Conservation (phyloP, 805 yeast species). For the Yamadazyma akitaensis region DNA sequence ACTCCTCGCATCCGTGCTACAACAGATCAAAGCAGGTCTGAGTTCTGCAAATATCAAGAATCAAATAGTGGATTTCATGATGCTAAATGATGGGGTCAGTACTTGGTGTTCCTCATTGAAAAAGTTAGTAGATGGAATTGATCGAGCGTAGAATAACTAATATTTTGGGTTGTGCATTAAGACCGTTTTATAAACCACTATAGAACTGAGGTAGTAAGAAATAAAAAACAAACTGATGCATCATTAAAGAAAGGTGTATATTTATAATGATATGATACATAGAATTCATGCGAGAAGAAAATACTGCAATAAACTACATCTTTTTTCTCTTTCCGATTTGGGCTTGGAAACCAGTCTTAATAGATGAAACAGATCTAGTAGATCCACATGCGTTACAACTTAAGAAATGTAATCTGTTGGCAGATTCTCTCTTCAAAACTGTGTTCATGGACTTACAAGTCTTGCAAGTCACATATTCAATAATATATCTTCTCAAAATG, state of each 20-base stretch:
- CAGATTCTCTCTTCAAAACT: slow-evolving; percentile 88
- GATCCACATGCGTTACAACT: slow-evolving; percentile 98
- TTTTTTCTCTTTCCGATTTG: slow-evolving; percentile 87
- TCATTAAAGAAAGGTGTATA: slow-evolving; percentile 8
- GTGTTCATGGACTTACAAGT: slow-evolving; percentile 98
- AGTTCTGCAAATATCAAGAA: slow-evolving; percentile 16
- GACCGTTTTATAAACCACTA: neutral
- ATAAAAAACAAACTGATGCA: neutral
- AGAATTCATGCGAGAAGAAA: slow-evolving; percentile 8
- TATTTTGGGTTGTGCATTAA: neutral
- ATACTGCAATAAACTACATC: slow-evolving; percentile 8
- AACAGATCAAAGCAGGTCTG: slow-evolving; percentile 3
- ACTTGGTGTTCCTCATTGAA: slow-evolving; percentile 69
- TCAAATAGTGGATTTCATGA: slow-evolving; percentile 49
- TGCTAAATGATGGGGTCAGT: slow-evolving; percentile 53
- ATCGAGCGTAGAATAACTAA: neutral
- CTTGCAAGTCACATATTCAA: slow-evolving; percentile 97
- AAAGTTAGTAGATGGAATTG: slow-evolving; percentile 45
- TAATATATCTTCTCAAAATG: slow-evolving; percentile 91
- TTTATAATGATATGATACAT: slow-evolving; percentile 16
- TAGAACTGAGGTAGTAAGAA: neutral
- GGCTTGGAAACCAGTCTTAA: slow-evolving; percentile 99
- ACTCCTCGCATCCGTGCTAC: slow-evolving; percentile 16
- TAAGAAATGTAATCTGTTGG: slow-evolving; percentile 94
- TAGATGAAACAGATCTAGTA: slow-evolving; percentile 92